Evolutionary conservation across 164 flowering plant species (phyloP).

Genomic region (Hamamelis virginiana): DNA sequence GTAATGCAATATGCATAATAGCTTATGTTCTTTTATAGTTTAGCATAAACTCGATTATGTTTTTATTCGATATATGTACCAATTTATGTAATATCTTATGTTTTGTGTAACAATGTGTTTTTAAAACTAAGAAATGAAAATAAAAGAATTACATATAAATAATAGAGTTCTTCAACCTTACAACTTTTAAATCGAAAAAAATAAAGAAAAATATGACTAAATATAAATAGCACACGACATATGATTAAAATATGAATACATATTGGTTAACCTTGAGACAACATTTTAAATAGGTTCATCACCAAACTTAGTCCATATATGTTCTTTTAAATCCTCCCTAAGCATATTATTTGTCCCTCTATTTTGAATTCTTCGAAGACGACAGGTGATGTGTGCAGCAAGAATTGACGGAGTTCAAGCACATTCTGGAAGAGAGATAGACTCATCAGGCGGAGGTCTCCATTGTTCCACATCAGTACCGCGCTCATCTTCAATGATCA

Average conservation of each 20-base stretch:
- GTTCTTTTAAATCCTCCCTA: neutral
- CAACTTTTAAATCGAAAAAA: no score
- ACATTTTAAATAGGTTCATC: neutral
- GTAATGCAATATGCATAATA: neutral
- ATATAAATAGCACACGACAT: neutral
- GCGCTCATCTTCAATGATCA: neutral
- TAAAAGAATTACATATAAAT: no score
- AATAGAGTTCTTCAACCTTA: no score
- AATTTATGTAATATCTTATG: no score
- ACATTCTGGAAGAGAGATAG: neutral
- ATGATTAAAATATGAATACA: neutral
- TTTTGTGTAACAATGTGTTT: no score
- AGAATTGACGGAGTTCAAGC: neutral
- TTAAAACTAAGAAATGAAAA: no score
- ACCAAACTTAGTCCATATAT: neutral
- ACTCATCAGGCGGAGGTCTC: no score
- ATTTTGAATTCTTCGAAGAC: neutral
- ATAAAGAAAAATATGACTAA: neutral
- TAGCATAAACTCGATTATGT: neutral
- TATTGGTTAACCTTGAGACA: neutral
- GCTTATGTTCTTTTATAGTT: neutral
- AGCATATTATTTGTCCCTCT: neutral
- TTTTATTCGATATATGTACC: no score
- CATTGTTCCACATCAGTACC: no score
- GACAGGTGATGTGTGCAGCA: neutral